Percentiles rank a stretch among this genome's conserved stretches.
phyloP scores from a whole-genome alignment of 257 asterid genomes.

The Verbascum thapsus region DNA sequence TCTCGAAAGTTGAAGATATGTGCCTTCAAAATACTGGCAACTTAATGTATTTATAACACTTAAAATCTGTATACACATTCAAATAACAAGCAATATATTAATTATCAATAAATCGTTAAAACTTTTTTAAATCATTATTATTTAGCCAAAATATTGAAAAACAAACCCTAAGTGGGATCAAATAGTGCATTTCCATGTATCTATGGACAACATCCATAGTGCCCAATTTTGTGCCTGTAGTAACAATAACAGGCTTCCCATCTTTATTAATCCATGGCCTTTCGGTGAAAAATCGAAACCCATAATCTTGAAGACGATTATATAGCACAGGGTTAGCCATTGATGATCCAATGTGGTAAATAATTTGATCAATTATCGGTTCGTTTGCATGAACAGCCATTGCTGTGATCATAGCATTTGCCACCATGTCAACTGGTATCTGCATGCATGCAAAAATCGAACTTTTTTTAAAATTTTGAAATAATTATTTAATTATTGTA shows the following conservation, averaged over 20 bases:
- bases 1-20: slow-evolving; percentile 33
- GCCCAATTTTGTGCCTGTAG: slow-evolving; percentile 28
- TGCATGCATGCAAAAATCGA: slow-evolving; percentile 12
- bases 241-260: slow-evolving; percentile 44
- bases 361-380: slow-evolving; percentile 21
- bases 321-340: slow-evolving; percentile 42
- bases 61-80: slow-evolving; percentile 31
- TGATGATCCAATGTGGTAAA: slow-evolving; percentile 62
- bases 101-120: no score
- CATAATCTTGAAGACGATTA: slow-evolving; percentile 24
- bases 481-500: no score
- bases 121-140: no score
- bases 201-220: slow-evolving; percentile 40
- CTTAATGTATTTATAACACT: slow-evolving; percentile 39
- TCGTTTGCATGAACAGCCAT: slow-evolving; percentile 38
- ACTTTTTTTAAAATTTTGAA: no score
- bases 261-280: slow-evolving; percentile 46
- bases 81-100: not conserved
- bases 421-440: slow-evolving; percentile 78
- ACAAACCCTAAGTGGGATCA: slow-evolving; percentile 52
- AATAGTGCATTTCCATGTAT: slow-evolving; percentile 41
- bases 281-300: slow-evolving; percentile 40
- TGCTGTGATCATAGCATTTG: slow-evolving; percentile 52
- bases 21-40: slow-evolving; percentile 41
- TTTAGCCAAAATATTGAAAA: not conserved